Conservation (phyloP, 441 rosid genomes). For the Jatropha podagrica region DNA sequence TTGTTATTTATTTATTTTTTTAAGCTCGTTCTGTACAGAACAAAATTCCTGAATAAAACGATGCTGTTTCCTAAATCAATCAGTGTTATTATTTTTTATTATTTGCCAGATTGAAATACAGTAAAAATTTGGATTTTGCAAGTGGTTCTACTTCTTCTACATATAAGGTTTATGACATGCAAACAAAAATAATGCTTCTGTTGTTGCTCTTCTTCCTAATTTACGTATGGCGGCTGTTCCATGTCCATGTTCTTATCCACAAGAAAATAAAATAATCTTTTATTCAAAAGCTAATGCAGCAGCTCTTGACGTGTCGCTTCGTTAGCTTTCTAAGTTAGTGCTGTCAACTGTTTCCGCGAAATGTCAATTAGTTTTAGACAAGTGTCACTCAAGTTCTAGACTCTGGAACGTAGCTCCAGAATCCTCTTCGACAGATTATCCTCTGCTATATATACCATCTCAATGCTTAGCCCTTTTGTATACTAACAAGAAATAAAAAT, state of each 20-base stretch:
- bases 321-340: slow-evolving; percentile 37
- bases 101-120: too few species aligned
- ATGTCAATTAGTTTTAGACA: not conserved
- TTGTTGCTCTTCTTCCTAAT: too few species aligned
- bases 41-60: too few species aligned
- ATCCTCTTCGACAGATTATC: slow-evolving; percentile 13
- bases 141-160: too few species aligned
- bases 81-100: too few species aligned
- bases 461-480: not conserved
- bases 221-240: not conserved
- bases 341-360: slow-evolving; percentile 14
- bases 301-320: slow-evolving; percentile 41
- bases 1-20: too few species aligned
- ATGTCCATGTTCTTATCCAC: not conserved
- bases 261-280: not conserved
- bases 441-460: slow-evolving; percentile 2
- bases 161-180: too few species aligned
- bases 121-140: too few species aligned
- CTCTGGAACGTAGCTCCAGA: slow-evolving; percentile 36
- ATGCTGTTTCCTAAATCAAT: too few species aligned
- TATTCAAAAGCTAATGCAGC: not conserved
- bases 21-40: too few species aligned
- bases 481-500: not conserved
- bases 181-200: too few species aligned
- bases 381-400: slow-evolving; percentile 24